Evolutionary conservation across 2,329 filamentous ascomycete genomes (phyloP).

Genomic region (Alternaria brassicicola): DNA sequence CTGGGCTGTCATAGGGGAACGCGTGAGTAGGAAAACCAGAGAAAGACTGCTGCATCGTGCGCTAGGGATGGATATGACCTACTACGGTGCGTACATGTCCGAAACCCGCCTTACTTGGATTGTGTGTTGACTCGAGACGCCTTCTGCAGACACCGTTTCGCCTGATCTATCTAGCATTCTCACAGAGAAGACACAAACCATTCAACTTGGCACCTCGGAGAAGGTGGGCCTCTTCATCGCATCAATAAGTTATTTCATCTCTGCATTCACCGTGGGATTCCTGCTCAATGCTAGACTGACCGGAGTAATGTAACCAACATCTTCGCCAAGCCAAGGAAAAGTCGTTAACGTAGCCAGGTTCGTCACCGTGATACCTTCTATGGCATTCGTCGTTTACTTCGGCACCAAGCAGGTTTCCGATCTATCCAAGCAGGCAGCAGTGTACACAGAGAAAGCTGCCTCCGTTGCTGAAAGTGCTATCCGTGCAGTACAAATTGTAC

Average conservation of each 20-base stretch:
- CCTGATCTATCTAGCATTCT: conserved; percentile 57
- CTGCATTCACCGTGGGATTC: conserved; percentile 55
- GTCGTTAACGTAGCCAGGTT: conserved; percentile 34
- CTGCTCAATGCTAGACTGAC: conserved; percentile 52
- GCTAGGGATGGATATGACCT: conserved; percentile 59
- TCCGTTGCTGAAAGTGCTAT: conserved; percentile 55
- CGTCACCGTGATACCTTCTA: conserved; percentile 56
- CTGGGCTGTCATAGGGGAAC: conserved; percentile 59
- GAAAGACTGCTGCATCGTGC: conserved; percentile 55
- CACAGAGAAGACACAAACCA: conserved; percentile 54
- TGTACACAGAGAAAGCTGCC: conserved; percentile 52
- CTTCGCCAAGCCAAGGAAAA: background rate
- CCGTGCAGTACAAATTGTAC: conserved; percentile 55
- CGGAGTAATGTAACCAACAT: conserved; percentile 46
- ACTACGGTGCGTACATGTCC: conserved; percentile 42
- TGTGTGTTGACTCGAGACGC: background rate
- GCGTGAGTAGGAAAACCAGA: conserved; percentile 55
- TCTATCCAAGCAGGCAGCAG: conserved; percentile 47
- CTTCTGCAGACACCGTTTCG: conserved; percentile 49
- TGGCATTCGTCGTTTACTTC: conserved; percentile 51
- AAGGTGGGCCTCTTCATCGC: conserved; percentile 56
- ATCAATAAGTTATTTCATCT: conserved; percentile 54
- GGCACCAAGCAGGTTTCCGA: conserved; percentile 53
- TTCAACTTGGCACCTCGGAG: conserved; percentile 56
- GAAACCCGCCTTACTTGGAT: background rate